A percentile compares a stretch with the other conserved stretches of the same genome.
These are phyloP conservation scores for Chrysophaeum taylorii DNA, from an alignment of 352 stramenopile species.

Conservation along the genomic window DNA sequence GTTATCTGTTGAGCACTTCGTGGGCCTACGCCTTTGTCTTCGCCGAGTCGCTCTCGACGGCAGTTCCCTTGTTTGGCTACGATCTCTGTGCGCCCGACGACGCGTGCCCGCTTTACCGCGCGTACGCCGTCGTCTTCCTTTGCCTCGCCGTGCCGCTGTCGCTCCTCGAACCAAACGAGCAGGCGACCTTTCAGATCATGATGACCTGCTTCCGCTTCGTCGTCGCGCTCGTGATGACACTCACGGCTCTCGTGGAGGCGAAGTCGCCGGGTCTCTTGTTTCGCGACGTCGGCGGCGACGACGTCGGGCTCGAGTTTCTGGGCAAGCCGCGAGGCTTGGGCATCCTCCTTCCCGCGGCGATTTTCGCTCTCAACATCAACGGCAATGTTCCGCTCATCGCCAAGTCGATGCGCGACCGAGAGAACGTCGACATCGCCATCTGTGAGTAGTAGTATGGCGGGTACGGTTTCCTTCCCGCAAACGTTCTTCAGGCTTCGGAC, in stretches of 20 bases:
- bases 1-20: background rate
- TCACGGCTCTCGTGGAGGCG: background rate
- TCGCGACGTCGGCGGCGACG: background rate
- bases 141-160: background rate
- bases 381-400: background rate
- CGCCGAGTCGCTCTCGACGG: conserved; percentile 4
- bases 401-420: background rate
- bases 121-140: background rate
- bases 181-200: background rate
- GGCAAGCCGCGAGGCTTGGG: too few species aligned
- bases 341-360: background rate
- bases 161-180: background rate
- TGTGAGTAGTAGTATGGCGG: too few species aligned
- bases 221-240: background rate
- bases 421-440: background rate
- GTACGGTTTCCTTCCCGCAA: too few species aligned
- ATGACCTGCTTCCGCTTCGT: background rate
- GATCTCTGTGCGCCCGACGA: background rate
- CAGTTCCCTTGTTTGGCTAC: background rate
- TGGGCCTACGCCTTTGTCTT: conserved; percentile 11
- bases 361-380: background rate
- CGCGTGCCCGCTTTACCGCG: background rate
- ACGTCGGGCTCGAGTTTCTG: background rate
- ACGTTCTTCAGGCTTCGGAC: too few species aligned
- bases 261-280: too few species aligned